Base-by-base conservation (phyloP, 257 asterid genomes). In the Vinca minor region DNA sequence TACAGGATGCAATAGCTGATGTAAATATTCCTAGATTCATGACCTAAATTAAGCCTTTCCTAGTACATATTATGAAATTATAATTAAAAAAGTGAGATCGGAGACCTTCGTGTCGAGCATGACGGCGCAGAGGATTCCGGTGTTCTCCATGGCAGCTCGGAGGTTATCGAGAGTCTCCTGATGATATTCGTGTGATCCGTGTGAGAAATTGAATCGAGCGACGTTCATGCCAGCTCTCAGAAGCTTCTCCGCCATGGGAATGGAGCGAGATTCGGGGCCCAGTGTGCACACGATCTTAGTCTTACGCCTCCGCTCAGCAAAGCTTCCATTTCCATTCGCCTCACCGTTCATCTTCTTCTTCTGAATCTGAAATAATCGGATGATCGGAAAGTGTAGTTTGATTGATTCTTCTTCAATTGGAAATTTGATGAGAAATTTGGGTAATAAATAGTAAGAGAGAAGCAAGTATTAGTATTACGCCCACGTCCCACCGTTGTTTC, bases 41-140 rank as follows among this genome's bases (percentile, higher is more conserved):
- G 49, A 44, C 49, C 20, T 44, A 5, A 44, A 44, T n/a, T 3
- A 12, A 15, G 47, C 47, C 47, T 44, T 38, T 38, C 42, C 42
- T n/a, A n/a, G n/a, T n/a, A n/a, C 10, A 38, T 38, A 3, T 9
- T 11, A 17, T 15, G 3, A n/a, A n/a, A n/a, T n/a, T n/a, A n/a
- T n/a, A n/a, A n/a, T n/a, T n/a, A n/a, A n/a, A n/a, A 26, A 2
- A 9, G 47, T 1, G 14, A 61, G 15, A 21, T n/a, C 2, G 14
- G 5, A 11, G 21, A 78, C 83, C 80, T 79, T 79, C 62, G 81
- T 75, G 52, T 79, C 84, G 54, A 79, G 72, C 84, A 79, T 79
- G 76, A 79, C 72, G 48, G 84, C 78, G 21, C 78, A 75, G 67
- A 73, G 76, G 64, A 79, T 57, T 64, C 74, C 78, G 64, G 84